Conservation (phyloP, 2,329 filamentous ascomycete genomes). For the Colletotrichum liaoningense region DNA sequence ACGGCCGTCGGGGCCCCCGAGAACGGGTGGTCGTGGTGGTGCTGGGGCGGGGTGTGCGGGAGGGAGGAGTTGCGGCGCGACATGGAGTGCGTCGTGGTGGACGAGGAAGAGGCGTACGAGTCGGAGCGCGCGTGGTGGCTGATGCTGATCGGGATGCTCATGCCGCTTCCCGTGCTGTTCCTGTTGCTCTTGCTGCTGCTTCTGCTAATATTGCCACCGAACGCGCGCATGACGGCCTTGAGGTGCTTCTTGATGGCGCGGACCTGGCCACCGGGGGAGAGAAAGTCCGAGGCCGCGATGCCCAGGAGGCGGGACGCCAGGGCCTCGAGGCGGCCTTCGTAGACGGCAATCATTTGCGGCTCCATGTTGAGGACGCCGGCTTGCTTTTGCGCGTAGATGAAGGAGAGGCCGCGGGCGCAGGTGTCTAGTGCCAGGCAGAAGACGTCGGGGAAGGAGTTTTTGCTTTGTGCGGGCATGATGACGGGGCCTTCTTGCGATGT, state of each 20-base stretch:
- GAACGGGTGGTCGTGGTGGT: slow-evolving; percentile 32
- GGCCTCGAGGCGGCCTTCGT: slow-evolving; percentile 40
- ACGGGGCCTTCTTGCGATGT: slow-evolving; percentile 36
- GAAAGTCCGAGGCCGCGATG: slow-evolving; percentile 43
- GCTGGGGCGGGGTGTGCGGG: slow-evolving; percentile 39
- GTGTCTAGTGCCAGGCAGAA: slow-evolving; percentile 46
- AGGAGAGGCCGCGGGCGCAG: slow-evolving; percentile 44
- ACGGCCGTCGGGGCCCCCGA: slow-evolving; percentile 34
- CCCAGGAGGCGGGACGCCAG: slow-evolving; percentile 42
- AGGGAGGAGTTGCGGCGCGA: slow-evolving; percentile 37
- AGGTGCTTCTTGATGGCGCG: slow-evolving; percentile 43
- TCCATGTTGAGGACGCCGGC: slow-evolving; percentile 36
- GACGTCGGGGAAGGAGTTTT: slow-evolving; percentile 42
- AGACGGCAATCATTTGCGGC: slow-evolving; percentile 37
- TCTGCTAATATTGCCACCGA: slow-evolving; percentile 17
- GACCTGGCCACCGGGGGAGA: slow-evolving; percentile 41
- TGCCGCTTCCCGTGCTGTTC: background rate
- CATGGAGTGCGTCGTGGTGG: slow-evolving; percentile 35
- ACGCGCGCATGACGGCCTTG: slow-evolving; percentile 41
- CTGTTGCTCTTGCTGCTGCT: background rate
- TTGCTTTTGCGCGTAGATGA: slow-evolving; percentile 39
- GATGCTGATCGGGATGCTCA: background rate
- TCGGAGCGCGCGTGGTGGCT: background rate
- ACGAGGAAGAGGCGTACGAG: slow-evolving; percentile 7
- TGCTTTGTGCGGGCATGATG: slow-evolving; percentile 36